Percentiles rank a stretch among this genome's conserved stretches.
phyloP scores from a whole-genome alignment of 352 stramenopile species.

The Phytophthora meadii region DNA sequence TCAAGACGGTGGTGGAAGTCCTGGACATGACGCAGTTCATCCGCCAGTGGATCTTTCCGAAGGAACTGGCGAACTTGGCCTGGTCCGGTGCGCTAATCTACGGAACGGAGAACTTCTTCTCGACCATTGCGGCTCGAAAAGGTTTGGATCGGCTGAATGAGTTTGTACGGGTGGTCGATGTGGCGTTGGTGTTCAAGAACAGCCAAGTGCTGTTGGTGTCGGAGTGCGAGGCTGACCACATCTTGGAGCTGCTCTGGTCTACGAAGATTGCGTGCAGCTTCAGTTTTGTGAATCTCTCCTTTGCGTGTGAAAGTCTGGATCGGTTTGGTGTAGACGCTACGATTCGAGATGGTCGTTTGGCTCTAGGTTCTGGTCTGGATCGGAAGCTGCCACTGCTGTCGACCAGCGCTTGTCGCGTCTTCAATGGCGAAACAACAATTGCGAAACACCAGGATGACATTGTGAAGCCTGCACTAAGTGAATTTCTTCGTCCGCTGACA shows the following conservation, averaged over 20 bases:
- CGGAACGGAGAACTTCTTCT: slow-evolving; percentile 63
- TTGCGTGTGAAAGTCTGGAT: slow-evolving; percentile 28
- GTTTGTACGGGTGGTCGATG: slow-evolving; percentile 45
- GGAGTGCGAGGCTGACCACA: slow-evolving; percentile 45
- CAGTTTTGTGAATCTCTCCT: slow-evolving; percentile 37
- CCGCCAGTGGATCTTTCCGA: slow-evolving; percentile 11
- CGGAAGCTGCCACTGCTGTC: slow-evolving; percentile 10
- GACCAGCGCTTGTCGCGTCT: slow-evolving; percentile 29
- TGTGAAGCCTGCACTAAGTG: slow-evolving; percentile 17
- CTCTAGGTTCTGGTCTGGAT: slow-evolving; percentile 12
- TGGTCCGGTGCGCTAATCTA: slow-evolving; percentile 41
- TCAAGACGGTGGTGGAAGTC: slow-evolving; percentile 11
- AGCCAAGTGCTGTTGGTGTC: slow-evolving; percentile 46
- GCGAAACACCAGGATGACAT: slow-evolving; percentile 14
- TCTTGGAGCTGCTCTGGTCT: slow-evolving; percentile 45
- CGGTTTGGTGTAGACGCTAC: background rate
- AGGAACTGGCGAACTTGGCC: slow-evolving; percentile 24
- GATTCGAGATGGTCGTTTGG: slow-evolving; percentile 16
- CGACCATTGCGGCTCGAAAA: slow-evolving; percentile 10
- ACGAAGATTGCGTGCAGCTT: slow-evolving; percentile 17
- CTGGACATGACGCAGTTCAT: slow-evolving; percentile 8
- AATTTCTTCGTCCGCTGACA: slow-evolving; percentile 22
- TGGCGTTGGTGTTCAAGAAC: slow-evolving; percentile 51
- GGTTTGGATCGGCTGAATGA: slow-evolving; percentile 13
- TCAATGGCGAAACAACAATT: slow-evolving; percentile 48